Conservation (phyloP, 805 yeast species). For the Lachancea kluyveri region DNA sequence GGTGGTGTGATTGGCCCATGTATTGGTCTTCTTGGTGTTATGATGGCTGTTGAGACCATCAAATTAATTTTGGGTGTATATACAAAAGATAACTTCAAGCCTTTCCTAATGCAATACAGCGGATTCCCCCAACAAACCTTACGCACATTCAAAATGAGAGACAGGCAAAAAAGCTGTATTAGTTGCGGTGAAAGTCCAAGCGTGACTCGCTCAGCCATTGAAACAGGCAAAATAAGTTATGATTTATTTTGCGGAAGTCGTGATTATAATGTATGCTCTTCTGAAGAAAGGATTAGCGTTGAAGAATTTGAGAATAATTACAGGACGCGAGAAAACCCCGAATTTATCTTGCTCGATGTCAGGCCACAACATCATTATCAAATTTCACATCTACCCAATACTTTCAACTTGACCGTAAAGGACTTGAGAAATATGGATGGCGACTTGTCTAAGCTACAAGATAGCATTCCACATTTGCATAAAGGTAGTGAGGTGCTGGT, state of each 20-base stretch:
- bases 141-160: conserved; percentile 75
- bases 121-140: conserved; percentile 63
- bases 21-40: conserved; percentile 84
- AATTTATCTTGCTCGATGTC: conserved; percentile 58
- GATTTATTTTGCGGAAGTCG: conserved; percentile 67
- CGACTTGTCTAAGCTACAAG: conserved; percentile 19
- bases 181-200: conserved; percentile 55
- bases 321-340: conserved; percentile 11
- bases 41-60: conserved; percentile 85
- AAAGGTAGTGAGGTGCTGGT: conserved; percentile 41
- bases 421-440: conserved; percentile 32
- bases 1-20: conserved; percentile 95
- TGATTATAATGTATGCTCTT: conserved; percentile 39
- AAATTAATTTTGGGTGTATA: conserved; percentile 62
- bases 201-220: conserved; percentile 43
- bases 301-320: conserved; percentile 30
- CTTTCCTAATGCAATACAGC: conserved; percentile 62
- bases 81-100: conserved; percentile 46
- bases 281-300: conserved; percentile 42
- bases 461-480: conserved; percentile 21
- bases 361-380: conserved; percentile 72
- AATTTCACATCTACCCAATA: conserved; percentile 52
- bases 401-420: conserved; percentile 60
- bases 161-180: conserved; percentile 50
- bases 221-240: conserved; percentile 50